phyloP scores from a whole-genome alignment of 1,284 basidiomycete genomes.

The Tilletia caries region DNA sequence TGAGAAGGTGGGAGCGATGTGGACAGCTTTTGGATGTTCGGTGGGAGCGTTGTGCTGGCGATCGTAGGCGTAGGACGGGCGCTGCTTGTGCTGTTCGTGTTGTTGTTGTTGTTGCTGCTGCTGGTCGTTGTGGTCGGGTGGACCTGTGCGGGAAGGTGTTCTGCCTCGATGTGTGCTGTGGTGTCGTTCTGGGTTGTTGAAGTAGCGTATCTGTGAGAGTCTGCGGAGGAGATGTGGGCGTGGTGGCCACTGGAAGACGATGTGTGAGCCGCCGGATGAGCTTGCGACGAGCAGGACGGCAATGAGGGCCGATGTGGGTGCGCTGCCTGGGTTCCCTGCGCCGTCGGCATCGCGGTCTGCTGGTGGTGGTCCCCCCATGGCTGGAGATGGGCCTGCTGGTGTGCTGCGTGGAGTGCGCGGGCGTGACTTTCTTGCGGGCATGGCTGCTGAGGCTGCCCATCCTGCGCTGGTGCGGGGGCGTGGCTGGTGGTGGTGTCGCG shows the following conservation, averaged over 20 bases:
- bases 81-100: constrained; percentile 16
- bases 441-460: not conserved
- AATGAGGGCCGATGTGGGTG: constrained; percentile 29
- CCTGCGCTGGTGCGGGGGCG: not conserved
- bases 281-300: constrained; percentile 48
- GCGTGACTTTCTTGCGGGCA: too few relatives aligned
- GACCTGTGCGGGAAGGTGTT: not conserved
- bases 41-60: not conserved
- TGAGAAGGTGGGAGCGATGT: not conserved
- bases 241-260: constrained; percentile 50
- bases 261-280: constrained; percentile 41
- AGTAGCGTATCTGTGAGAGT: constrained; percentile 45
- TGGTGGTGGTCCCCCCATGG: too few relatives aligned
- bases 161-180: not conserved
- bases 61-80: constrained; percentile 10
- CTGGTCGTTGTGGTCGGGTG: not conserved
- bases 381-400: too few relatives aligned
- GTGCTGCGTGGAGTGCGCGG: too few relatives aligned
- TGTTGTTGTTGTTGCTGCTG: not conserved
- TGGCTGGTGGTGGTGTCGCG: too few relatives aligned
- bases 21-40: not conserved
- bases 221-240: constrained; percentile 38
- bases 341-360: too few relatives aligned
- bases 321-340: too few relatives aligned
- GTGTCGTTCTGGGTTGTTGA: too few relatives aligned